Evolutionary conservation across 2,329 filamentous ascomycete genomes (phyloP).

Genomic region (Ceratocystis ficicola): DNA sequence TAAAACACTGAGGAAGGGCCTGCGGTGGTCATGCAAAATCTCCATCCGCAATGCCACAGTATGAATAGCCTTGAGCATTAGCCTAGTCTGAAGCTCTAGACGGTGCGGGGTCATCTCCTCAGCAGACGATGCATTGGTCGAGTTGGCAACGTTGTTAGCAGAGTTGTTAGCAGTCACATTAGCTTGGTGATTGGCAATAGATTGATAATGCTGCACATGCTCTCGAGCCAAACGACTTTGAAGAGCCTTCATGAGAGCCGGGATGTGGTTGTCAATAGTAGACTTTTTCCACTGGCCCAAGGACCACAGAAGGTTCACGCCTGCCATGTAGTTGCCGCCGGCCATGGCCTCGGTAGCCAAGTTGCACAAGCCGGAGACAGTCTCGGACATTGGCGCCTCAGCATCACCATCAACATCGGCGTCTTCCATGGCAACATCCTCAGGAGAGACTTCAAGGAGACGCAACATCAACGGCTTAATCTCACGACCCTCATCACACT

Average conservation of each 20-base stretch:
- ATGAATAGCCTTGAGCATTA: slow-evolving; percentile 93
- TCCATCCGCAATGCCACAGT: slow-evolving; percentile 88
- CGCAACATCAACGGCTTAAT: slow-evolving; percentile 66
- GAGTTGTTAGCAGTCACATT: slow-evolving; percentile 33
- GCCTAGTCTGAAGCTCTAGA: slow-evolving; percentile 71
- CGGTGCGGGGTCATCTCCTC: slow-evolving; percentile 60
- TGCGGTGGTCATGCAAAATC: slow-evolving; percentile 73
- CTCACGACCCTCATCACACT: slow-evolving; percentile 55
- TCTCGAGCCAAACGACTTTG: slow-evolving; percentile 87
- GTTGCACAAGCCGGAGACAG: slow-evolving; percentile 71
- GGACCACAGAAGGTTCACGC: slow-evolving; percentile 88
- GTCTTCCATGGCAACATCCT: slow-evolving; percentile 58
- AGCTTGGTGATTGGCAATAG: slow-evolving; percentile 42
- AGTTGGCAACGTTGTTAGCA: slow-evolving; percentile 33
- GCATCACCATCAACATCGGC: slow-evolving; percentile 74
- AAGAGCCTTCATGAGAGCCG: slow-evolving; percentile 80
- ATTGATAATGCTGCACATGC: slow-evolving; percentile 67
- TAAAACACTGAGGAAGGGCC: slow-evolving; percentile 88
- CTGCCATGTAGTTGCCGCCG: slow-evolving; percentile 67
- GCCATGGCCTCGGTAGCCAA: slow-evolving; percentile 80
- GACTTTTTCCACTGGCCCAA: slow-evolving; percentile 72
- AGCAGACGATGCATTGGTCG: not conserved
- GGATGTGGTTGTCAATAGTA: slow-evolving; percentile 81
- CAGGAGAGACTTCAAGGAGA: slow-evolving; percentile 78
- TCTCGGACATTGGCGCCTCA: slow-evolving; percentile 72